Conservation (phyloP, 1,284 basidiomycete species). For the Pseudomicrostroma phylloplanum region DNA sequence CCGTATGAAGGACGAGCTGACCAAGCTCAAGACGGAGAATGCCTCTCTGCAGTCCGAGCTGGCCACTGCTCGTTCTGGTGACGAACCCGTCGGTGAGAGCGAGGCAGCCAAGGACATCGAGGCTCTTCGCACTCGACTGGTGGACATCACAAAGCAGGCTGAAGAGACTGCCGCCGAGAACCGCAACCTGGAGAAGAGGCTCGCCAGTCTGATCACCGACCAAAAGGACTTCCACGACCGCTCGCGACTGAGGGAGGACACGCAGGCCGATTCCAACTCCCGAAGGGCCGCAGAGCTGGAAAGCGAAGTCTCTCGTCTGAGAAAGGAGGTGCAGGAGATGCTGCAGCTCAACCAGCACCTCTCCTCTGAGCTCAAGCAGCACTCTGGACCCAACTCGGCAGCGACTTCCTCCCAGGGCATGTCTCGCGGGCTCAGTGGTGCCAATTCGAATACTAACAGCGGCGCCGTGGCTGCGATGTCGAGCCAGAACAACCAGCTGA, state of each 20-base stretch:
- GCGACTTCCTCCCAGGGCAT: neutral
- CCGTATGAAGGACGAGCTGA: conserved; percentile 68
- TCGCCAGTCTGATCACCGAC: conserved; percentile 29
- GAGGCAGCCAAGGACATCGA: conserved; percentile 40
- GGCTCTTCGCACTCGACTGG: conserved; percentile 33
- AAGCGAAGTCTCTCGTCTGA: conserved; percentile 24
- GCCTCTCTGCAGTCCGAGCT: conserved; percentile 36
- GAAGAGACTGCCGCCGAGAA: conserved; percentile 40
- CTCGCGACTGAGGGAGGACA: conserved; percentile 10
- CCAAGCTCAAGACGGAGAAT: conserved; percentile 47
- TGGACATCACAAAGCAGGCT: conserved; percentile 34
- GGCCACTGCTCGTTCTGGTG: conserved; percentile 12
- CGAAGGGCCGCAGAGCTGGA: conserved; percentile 31
- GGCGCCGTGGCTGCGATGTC: conserved; percentile 5
- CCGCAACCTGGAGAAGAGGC: conserved; percentile 35
- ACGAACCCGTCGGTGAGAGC: conserved; percentile 19
- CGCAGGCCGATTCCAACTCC: conserved; percentile 12
- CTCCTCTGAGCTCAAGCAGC: conserved; percentile 18
- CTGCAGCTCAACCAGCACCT: conserved; percentile 33
- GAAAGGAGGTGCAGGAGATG: conserved; percentile 31
- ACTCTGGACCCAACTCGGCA: neutral
- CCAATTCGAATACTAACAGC: conserved; percentile 10
- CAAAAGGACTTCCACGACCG: conserved; percentile 24
- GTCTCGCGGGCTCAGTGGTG: neutral
- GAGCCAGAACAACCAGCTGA: conserved; percentile 33